phyloP scores from a whole-genome alignment of 495 filamentous ascomycete genomes.

The Cercophora samala region DNA sequence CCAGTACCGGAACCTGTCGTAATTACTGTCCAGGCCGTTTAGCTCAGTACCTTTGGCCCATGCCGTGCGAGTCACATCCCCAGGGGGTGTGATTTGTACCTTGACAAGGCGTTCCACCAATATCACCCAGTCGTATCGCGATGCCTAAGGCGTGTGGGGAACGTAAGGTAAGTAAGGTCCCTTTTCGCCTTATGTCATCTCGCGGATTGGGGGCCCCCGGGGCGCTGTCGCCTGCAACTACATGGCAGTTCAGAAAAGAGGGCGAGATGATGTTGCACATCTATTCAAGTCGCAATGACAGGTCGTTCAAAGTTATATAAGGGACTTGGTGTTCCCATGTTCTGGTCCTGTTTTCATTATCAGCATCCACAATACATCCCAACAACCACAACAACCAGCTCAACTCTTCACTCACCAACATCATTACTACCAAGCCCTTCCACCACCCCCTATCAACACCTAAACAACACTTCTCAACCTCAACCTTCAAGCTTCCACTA shows the following conservation, averaged over 20 bases:
- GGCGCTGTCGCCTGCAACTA: slow-evolving; percentile 20
- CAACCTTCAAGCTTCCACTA: slow-evolving; percentile 15
- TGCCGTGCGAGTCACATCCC: slow-evolving; percentile 19
- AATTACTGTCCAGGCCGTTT: neutral
- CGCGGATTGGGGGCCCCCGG: slow-evolving; percentile 12
- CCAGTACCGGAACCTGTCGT: neutral
- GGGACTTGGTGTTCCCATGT: slow-evolving; percentile 18
- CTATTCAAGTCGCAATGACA: neutral
- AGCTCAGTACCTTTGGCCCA: slow-evolving; percentile 9
- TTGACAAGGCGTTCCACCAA: slow-evolving; percentile 7
- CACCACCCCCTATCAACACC: slow-evolving; percentile 12
- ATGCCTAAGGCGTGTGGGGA: slow-evolving; percentile 14
- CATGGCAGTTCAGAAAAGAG: slow-evolving; percentile 5
- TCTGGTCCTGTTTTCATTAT: slow-evolving; percentile 29
- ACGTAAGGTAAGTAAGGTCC: slow-evolving; percentile 4
- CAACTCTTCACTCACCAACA: slow-evolving; percentile 9
- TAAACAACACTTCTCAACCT: slow-evolving; percentile 4
- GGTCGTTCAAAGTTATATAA: slow-evolving; percentile 34
- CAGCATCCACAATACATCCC: slow-evolving; percentile 29
- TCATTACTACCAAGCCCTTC: slow-evolving; percentile 2
- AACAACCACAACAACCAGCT: slow-evolving; percentile 17
- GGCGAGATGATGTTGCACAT: slow-evolving; percentile 8
- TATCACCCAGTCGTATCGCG: slow-evolving; percentile 11
- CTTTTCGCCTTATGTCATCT: slow-evolving; percentile 22
- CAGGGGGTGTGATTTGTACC: slow-evolving; percentile 1